Conservation (phyloP, 768 basidiomycete species). For the Galerina sulciceps region DNA sequence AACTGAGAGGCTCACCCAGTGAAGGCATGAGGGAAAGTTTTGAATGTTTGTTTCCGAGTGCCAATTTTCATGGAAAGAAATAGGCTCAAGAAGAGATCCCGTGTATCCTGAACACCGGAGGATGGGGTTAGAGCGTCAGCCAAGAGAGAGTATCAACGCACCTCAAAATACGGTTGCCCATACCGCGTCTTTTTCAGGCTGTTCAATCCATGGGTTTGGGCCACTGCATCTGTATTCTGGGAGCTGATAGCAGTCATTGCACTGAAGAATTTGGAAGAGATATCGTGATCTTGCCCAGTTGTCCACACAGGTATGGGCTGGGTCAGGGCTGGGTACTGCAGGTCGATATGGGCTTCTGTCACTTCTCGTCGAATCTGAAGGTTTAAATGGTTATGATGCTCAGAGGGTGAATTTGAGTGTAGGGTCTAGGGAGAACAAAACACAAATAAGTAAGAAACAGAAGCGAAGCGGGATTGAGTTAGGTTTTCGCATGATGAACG, state of each 20-base stretch:
- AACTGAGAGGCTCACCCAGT: neutral
- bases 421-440: no score
- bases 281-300: no score
- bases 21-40: constrained; percentile 7
- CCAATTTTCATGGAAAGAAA: constrained; percentile 7
- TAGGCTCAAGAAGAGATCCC: constrained; percentile 16
- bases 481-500: no score
- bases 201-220: neutral
- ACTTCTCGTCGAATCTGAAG: no score
- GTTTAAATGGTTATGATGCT: no score
- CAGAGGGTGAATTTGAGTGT: no score
- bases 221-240: neutral
- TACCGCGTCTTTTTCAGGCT: neutral
- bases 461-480: no score
- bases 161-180: constrained; percentile 2
- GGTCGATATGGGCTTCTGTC: no score
- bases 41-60: constrained; percentile 9
- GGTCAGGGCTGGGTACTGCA: no score
- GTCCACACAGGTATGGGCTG: no score
- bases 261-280: no score
- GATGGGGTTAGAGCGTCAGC: neutral
- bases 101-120: constrained; percentile 1
- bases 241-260: neutral
- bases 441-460: no score
- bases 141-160: neutral